Evolutionary conservation across 768 basidiomycete species (phyloP), one percentile per base, ranked within the genome.

Genomic region (Pleurotus giganteus): DNA sequence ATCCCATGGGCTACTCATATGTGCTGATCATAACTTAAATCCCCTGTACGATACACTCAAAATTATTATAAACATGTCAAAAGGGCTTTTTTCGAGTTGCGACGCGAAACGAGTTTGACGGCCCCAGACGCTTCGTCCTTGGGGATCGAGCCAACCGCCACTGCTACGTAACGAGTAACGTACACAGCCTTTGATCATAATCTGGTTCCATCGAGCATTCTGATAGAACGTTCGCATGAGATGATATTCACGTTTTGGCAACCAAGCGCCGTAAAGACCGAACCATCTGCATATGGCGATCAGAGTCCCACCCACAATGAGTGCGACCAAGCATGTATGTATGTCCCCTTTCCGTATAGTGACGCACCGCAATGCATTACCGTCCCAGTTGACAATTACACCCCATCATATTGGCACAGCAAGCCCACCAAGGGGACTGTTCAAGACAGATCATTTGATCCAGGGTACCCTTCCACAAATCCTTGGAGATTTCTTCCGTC

Each of bases 401-500:
- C n/a, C 7, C 21, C 46, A 31, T 47, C 46, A 31, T 29, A 47
- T 24, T 19, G 46, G 28, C 46, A 47, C 46, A 47, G 46, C 46
- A 27, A 47, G 29, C 46, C 46, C 21, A 28, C 21, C 28, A 27
- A 47, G 46, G 46, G 29, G 17, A 47, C n/a, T 13, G n/a, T 47
- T n/a, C 27, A 11, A 15, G 28, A 21, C 39, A 21, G 46, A 47
- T 47, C 46, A 47, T 47, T 47, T 47, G 46, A 47, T 47, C 46
- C 28, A 47, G 46, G 46, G 46, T 47, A 21, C 26, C 21, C 27
- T 47, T 47, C 46, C 46, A 47, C 46, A 47, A 47, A 28, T 47
- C 46, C 46, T 47, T 47, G 46, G 46, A 47, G 46, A 47, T n/a
- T 31, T 28, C 46, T 41, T 7, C n/a, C 39, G 39, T 41, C 13